These are phyloP conservation scores for Tulasnella sp. DNA, from an alignment of 768 basidiomycete genomes.

Conservation along the genomic window DNA sequence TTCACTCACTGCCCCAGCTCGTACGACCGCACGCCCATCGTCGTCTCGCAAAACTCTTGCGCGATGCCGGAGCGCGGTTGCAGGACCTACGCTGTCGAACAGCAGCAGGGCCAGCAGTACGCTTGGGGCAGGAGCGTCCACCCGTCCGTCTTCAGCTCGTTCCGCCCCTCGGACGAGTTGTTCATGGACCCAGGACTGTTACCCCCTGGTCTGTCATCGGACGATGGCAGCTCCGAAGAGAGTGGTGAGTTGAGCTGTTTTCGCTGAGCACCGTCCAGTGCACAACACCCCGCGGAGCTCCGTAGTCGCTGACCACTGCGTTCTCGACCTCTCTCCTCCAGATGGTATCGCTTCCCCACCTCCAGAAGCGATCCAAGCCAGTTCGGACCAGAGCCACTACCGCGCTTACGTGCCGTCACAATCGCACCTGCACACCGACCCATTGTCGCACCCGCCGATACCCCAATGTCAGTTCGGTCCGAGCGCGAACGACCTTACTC, in stretches of 20 bases:
- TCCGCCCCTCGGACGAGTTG: conserved; percentile 12
- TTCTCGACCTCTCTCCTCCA: conserved; percentile 20
- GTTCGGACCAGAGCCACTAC: not conserved
- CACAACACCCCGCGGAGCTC: not conserved
- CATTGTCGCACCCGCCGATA: conserved; percentile 34
- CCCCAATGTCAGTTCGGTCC: conserved; percentile 8
- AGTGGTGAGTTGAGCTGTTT: conserved; percentile 29
- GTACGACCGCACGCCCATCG: conserved; percentile 34
- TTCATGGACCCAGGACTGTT: not conserved
- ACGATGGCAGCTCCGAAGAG: conserved; percentile 34
- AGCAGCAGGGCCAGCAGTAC: not conserved
- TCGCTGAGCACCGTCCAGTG: not conserved
- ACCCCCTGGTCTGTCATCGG: conserved; percentile 21
- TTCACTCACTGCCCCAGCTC: conserved; percentile 28
- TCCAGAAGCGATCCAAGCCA: conserved; percentile 21
- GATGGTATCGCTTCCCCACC: conserved; percentile 33
- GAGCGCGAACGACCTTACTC: not conserved
- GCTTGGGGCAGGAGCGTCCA: conserved; percentile 30
- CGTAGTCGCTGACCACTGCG: conserved; percentile 3
- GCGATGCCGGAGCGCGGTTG: conserved; percentile 29
- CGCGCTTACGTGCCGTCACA: conserved; percentile 24
- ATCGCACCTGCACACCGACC: conserved; percentile 33
- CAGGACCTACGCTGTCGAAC: not conserved
- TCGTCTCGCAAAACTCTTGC: conserved; percentile 29
- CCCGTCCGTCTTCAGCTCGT: conserved; percentile 17